Evolutionary conservation across 2,329 filamentous ascomycete genomes (phyloP).

Genomic region (Xylariaceae sp.): DNA sequence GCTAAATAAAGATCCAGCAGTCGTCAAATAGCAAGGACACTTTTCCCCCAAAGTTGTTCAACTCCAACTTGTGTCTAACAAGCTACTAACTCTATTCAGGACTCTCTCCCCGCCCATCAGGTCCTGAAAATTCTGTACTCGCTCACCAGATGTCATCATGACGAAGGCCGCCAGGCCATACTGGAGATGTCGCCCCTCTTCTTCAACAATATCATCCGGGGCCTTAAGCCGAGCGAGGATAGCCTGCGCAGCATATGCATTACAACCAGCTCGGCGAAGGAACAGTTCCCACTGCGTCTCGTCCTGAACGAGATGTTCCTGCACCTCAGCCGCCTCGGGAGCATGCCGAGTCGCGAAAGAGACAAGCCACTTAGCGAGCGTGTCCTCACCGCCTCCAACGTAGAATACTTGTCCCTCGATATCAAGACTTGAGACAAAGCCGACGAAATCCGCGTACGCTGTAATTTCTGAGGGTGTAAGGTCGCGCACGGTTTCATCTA

Average conservation of each 20-base stretch:
- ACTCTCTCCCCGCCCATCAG: slow-evolving; percentile 61
- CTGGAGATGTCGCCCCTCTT: slow-evolving; percentile 22
- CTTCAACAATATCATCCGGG: slow-evolving; percentile 31
- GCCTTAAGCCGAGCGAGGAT: slow-evolving; percentile 58
- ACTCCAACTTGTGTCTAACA: slow-evolving; percentile 59
- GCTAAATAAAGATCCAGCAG: slow-evolving; percentile 20
- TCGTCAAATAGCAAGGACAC: not conserved
- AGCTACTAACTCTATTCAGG: slow-evolving; percentile 55
- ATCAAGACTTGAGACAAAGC: slow-evolving; percentile 52
- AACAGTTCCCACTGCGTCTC: slow-evolving; percentile 74
- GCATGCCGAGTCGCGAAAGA: slow-evolving; percentile 55
- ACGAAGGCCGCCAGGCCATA: slow-evolving; percentile 62
- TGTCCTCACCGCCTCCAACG: slow-evolving; percentile 56
- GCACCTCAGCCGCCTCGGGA: slow-evolving; percentile 31
- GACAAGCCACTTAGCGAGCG: slow-evolving; percentile 61
- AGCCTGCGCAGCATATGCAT: slow-evolving; percentile 73
- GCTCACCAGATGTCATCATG: slow-evolving; percentile 57
- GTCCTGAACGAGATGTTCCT: slow-evolving; percentile 51
- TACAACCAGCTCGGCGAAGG: slow-evolving; percentile 68
- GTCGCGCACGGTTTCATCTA: slow-evolving; percentile 49
- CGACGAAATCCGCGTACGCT: slow-evolving; percentile 56
- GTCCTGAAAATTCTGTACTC: slow-evolving; percentile 54
- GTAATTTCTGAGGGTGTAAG: slow-evolving; percentile 49
- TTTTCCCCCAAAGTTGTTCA: slow-evolving; percentile 31
- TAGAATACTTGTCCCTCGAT: slow-evolving; percentile 50